Conservation (phyloP, 169 alveolate species). For the Eimeria sp. region DNA sequence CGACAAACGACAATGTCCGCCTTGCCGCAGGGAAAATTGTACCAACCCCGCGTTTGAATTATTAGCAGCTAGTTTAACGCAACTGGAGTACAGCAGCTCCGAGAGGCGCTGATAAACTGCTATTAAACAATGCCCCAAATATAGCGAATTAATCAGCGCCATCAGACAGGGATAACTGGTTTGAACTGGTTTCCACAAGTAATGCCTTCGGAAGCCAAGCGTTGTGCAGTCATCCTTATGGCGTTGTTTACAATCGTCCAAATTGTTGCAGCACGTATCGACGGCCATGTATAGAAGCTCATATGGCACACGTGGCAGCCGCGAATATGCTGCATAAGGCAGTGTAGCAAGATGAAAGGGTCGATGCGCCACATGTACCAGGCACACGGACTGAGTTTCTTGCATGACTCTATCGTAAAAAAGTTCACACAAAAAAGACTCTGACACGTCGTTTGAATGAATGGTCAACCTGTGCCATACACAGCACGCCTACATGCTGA, state of each 20-base stretch:
- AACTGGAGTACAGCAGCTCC: slow-evolving; percentile 15
- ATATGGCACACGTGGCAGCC: not conserved
- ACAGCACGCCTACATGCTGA: not conserved
- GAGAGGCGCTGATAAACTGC: slow-evolving; percentile 71
- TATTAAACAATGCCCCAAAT: too few species aligned
- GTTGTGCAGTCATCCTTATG: slow-evolving; percentile 2
- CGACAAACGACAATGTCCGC: slow-evolving; percentile 2
- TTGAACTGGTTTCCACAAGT: slow-evolving; percentile 20
- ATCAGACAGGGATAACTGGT: slow-evolving; percentile 78
- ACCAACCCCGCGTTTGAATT: slow-evolving; percentile 1
- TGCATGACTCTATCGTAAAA: not conserved
- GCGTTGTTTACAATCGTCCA: not conserved
- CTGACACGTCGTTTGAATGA: too few species aligned
- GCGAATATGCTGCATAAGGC: slow-evolving; percentile 8
- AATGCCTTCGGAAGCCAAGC: slow-evolving; percentile 71
- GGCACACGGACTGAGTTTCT: slow-evolving; percentile 64
- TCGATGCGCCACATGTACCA: not conserved
- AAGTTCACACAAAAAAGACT: too few species aligned
- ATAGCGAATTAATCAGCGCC: not conserved
- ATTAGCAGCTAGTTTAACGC: slow-evolving; percentile 70
- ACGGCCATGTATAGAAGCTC: not conserved
- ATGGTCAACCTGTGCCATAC: too few species aligned
- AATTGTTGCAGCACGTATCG: slow-evolving; percentile 5
- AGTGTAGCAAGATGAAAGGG: slow-evolving; percentile 70
- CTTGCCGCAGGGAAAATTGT: slow-evolving; percentile 46